Percentiles rank a stretch among this genome's conserved stretches.
phyloP scores from a whole-genome alignment of 2,329 filamentous ascomycete genomes.

The Lanzia echinophila region DNA sequence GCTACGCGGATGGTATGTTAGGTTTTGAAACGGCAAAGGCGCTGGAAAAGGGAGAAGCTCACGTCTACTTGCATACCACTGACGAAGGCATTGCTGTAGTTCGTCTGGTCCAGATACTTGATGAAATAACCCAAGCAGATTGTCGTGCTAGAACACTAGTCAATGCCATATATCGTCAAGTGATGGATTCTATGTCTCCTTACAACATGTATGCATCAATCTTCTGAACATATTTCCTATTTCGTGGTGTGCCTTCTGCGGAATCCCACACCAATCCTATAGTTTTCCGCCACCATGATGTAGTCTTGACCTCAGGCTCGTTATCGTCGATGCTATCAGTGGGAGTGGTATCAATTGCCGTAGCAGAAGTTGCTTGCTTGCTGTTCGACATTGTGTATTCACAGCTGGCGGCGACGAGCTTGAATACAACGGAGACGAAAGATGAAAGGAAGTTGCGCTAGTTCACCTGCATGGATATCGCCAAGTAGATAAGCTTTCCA shows the following conservation, averaged over 20 bases:
- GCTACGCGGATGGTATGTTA: slow-evolving; percentile 3
- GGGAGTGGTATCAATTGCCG: neutral
- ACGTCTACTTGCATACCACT: slow-evolving; percentile 33
- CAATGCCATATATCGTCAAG: neutral
- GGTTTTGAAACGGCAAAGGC: neutral
- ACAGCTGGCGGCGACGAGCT: too few species aligned
- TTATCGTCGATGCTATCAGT: neutral
- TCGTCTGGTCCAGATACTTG: slow-evolving; percentile 36
- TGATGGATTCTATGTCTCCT: neutral
- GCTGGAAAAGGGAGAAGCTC: neutral
- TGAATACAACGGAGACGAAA: too few species aligned
- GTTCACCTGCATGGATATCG: too few species aligned
- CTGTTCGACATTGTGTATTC: neutral
- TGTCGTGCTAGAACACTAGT: neutral
- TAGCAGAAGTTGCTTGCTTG: neutral
- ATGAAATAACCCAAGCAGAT: slow-evolving; percentile 34
- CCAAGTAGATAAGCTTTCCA: too few species aligned
- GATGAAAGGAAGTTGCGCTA: too few species aligned
- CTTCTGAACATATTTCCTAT: neutral
- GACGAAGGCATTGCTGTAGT: slow-evolving; percentile 22
- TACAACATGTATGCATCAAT: slow-evolving; percentile 1
- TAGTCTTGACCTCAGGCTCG: neutral
- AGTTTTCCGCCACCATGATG: neutral
- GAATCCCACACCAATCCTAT: neutral
- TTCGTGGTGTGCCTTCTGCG: slow-evolving; percentile 1